These are phyloP conservation scores for Rhipidocladum racemiflorum DNA, from an alignment of 176 grass and related monocot genomes.

Conservation along the genomic window DNA sequence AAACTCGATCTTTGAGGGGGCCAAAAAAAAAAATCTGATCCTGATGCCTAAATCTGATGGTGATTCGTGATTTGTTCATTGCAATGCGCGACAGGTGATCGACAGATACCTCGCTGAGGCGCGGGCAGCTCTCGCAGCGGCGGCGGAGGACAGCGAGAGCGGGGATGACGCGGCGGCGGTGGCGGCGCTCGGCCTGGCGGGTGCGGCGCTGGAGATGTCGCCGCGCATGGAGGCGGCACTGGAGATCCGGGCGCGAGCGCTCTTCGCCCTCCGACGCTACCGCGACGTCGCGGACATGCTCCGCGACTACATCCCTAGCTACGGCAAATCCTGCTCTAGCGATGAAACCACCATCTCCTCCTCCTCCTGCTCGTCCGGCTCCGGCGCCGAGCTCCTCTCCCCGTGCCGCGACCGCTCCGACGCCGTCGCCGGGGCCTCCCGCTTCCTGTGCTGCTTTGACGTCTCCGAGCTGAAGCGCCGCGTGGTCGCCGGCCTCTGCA, in stretches of 20 bases:
- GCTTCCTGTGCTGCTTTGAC: slow-evolving; percentile 68
- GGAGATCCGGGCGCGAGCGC: slow-evolving; percentile 69
- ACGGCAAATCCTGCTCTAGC: slow-evolving; percentile 31
- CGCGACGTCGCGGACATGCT: slow-evolving; percentile 89
- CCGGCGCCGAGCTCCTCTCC: slow-evolving; percentile 52
- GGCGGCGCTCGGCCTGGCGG: slow-evolving; percentile 54
- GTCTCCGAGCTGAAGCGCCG: slow-evolving; percentile 65
- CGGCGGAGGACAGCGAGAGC: neutral
- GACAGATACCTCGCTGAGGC: slow-evolving; percentile 54
- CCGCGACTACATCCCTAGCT: slow-evolving; percentile 82
- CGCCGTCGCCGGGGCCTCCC: slow-evolving; percentile 15
- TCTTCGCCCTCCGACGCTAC: slow-evolving; percentile 72
- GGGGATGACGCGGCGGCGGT: slow-evolving; percentile 42
- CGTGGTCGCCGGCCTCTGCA: slow-evolving; percentile 55
- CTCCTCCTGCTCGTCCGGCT: slow-evolving; percentile 28
- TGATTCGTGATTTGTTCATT: neutral
- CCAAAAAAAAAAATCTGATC: neutral
- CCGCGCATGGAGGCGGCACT: slow-evolving; percentile 71
- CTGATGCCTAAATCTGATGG: neutral
- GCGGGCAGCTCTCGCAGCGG: slow-evolving; percentile 37
- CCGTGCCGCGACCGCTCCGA: slow-evolving; percentile 42
- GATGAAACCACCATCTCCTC: slow-evolving; percentile 12
- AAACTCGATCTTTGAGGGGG: neutral
- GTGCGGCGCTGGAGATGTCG: slow-evolving; percentile 51
- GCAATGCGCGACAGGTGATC: slow-evolving; percentile 43